A percentile compares a stretch with the other conserved stretches of the same genome.
These are phyloP conservation scores for Anacardium occidentale DNA, from an alignment of 345 rosid species.

Conservation along the genomic window DNA sequence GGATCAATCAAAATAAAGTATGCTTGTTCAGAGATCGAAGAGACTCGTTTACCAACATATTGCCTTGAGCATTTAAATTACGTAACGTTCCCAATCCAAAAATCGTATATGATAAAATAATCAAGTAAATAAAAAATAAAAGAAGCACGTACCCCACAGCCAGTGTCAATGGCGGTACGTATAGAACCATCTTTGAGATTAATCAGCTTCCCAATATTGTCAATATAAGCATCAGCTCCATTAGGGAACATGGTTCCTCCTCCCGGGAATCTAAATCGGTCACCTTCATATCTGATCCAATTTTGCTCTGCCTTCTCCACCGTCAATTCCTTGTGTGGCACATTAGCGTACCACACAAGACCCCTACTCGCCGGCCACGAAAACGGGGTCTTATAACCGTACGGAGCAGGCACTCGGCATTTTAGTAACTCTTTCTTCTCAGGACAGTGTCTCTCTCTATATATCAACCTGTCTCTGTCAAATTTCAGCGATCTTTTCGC, in stretches of 20 bases:
- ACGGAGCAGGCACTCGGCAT: constrained; percentile 60
- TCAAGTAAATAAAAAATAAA: background rate
- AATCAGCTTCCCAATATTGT: constrained; percentile 52
- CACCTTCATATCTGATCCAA: constrained; percentile 53
- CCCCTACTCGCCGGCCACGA: constrained; percentile 60
- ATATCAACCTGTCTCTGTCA: constrained; percentile 33
- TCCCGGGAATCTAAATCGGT: constrained; percentile 61
- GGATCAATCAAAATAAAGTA: no score
- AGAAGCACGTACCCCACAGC: constrained; percentile 59
- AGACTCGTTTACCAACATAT: background rate
- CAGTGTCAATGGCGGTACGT: constrained; percentile 69
- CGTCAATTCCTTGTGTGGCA: constrained; percentile 67
- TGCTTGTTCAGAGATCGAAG: background rate
- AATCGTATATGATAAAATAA: background rate
- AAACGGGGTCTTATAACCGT: constrained; percentile 49
- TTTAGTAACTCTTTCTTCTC: constrained; percentile 33
- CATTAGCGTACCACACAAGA: constrained; percentile 61
- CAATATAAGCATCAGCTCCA: constrained; percentile 62
- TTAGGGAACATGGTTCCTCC: constrained; percentile 76
- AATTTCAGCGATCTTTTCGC: constrained; percentile 33
- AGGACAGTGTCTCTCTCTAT: constrained; percentile 71
- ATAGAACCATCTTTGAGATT: constrained; percentile 53
- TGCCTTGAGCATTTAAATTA: background rate
- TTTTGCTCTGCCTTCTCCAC: constrained; percentile 71
- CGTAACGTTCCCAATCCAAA: background rate